Conservation (phyloP, 768 basidiomycete genomes). For the Mycena belliarum region DNA sequence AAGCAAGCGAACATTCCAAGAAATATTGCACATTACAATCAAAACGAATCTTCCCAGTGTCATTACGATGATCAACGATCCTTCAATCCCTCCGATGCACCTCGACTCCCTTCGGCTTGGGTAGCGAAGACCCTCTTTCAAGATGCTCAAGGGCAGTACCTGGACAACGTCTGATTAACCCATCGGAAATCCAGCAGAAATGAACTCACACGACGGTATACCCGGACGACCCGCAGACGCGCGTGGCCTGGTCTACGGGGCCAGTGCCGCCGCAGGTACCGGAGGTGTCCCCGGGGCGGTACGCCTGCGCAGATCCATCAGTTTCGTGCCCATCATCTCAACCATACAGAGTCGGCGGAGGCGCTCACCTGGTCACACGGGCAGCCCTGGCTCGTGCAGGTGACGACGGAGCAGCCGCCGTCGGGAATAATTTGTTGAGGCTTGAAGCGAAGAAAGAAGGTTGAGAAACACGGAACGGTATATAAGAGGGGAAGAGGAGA, state of each 20-base stretch:
- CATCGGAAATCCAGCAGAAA: not conserved
- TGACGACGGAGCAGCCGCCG: not conserved
- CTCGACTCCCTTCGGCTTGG: no score
- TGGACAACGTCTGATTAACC: not conserved
- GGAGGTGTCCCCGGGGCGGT: slow-evolving; percentile 4
- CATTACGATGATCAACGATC: no score
- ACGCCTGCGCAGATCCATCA: not conserved
- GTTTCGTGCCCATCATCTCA: no score
- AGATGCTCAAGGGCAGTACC: not conserved
- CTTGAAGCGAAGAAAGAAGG: no score
- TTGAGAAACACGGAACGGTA: no score
- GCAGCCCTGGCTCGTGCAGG: not conserved
- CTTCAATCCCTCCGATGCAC: no score
- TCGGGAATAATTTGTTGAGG: slow-evolving; percentile 1
- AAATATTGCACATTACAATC: no score
- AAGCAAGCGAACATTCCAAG: no score
- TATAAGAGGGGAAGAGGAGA: not conserved
- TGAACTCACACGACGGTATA: slow-evolving; percentile 3
- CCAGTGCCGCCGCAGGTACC: slow-evolving; percentile 8
- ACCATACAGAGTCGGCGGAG: no score
- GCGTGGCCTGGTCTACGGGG: slow-evolving; percentile 2
- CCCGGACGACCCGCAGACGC: not conserved
- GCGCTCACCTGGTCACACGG: not conserved
- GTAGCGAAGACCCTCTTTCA: no score
- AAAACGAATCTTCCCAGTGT: no score